Base-by-base conservation (phyloP, 2,329 filamentous ascomycete genomes). In the Aspergillus ustus region DNA sequence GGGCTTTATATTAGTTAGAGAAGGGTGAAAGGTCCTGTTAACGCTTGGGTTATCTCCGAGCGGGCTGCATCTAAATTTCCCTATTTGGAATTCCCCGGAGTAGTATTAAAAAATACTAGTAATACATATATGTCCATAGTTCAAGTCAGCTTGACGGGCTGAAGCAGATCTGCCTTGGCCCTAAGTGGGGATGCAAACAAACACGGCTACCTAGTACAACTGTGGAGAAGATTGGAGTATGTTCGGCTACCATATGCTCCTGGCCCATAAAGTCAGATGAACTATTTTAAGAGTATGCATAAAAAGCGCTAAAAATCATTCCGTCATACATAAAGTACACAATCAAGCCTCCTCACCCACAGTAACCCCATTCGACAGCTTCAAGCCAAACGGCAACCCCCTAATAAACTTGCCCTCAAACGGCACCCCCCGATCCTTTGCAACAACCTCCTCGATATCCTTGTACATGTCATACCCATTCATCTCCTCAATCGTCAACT, bases 401-500 rank as follows among this genome's bases (percentile, higher is more conserved):
- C 72, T 73, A 0, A 79, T 65, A 46, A 75, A 84, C 40, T 75
- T 77, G 7, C 72, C 77, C 0, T 67, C 65, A 45, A 78, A 84
- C 3, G 67, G 52, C 1, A 57, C 43, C 3, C 69, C 71, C 5
- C 61, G 65, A 61, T 67, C 64, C 3, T 34, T 51, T 0, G 80
- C 80, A 17, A 84, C 66, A 62, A 77, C 77, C 70, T 85, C 81
- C 58, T 85, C 83, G 8, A 86, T 73, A 62, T 87, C 84, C 57
- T 78, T 78, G 68, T 85, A 81, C 84, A 88, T 86, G 67, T 88
- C 83, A 64, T 88, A 86, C 79, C 80, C 79, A 62, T 90, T 90
- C 87, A 90, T 89, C 72, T 90, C 87, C 64, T 89, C 86, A 53
- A 90, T 89, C 0, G 88, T 90, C 34, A 90, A 70, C 64, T 88